These are phyloP conservation scores for Geum urbanum DNA, from an alignment of 306 rosid species.

Conservation along the genomic window DNA sequence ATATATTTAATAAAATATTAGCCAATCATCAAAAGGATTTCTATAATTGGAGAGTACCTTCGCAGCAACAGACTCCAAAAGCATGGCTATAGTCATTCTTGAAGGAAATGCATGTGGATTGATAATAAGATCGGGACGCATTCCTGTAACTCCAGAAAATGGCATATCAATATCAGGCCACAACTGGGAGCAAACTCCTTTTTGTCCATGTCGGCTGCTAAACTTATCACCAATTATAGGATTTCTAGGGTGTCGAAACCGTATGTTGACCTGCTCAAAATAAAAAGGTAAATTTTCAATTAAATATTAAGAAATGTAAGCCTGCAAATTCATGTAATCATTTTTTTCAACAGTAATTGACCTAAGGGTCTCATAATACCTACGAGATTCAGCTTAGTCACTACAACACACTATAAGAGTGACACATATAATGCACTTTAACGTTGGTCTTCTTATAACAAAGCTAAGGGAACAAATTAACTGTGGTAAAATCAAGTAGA, in stretches of 20 bases:
- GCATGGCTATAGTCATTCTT: constrained; percentile 99
- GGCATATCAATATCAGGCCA: constrained; percentile 99
- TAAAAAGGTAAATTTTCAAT: constrained; percentile 8
- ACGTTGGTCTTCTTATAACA: no score
- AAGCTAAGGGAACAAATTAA: no score
- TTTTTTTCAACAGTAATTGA: background rate
- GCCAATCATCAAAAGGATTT: background rate
- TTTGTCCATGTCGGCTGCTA: constrained; percentile 98
- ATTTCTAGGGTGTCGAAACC: constrained; percentile 88
- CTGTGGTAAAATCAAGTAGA: background rate
- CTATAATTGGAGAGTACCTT: constrained; percentile 49
- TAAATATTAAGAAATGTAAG: background rate
- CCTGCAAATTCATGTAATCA: background rate
- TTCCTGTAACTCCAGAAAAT: constrained; percentile 82
- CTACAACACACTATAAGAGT: background rate
- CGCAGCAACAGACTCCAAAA: constrained; percentile 94
- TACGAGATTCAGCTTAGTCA: background rate
- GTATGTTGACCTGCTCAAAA: constrained; percentile 67
- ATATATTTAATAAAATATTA: background rate
- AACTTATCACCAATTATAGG: constrained; percentile 95
- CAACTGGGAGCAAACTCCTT: constrained; percentile 99
- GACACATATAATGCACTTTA: background rate
- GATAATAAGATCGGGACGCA: constrained; percentile 98
- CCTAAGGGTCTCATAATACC: background rate
- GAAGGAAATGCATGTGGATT: constrained; percentile 99